Conservation (phyloP, 2,329 filamentous ascomycete species). For the Aspergillus ochraceoroseus region DNA sequence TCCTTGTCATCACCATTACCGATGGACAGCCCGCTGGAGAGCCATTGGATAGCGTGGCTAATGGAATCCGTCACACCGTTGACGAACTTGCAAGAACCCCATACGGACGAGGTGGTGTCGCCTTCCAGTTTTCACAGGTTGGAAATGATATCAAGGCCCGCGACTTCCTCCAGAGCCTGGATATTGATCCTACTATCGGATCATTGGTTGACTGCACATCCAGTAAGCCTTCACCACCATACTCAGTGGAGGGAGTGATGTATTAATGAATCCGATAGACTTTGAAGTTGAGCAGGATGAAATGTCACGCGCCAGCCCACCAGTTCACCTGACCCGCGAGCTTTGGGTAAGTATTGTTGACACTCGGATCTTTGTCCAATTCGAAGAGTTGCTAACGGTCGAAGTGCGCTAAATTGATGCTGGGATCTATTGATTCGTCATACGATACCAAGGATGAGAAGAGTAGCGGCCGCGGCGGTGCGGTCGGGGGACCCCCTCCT, state of each 20-base stretch:
- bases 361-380: too few species aligned
- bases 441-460: conserved; percentile 64
- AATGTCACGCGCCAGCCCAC: conserved; percentile 58
- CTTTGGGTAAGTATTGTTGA: conserved; percentile 55
- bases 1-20: conserved; percentile 62
- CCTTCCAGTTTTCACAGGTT: conserved; percentile 66
- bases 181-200: conserved; percentile 59
- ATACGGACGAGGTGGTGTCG: conserved; percentile 56
- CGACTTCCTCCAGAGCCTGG: conserved; percentile 60
- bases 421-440: conserved; percentile 61
- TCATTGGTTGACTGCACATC: conserved; percentile 63
- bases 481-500: conserved; percentile 14
- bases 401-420: conserved; percentile 59
- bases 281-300: conserved; percentile 64
- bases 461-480: conserved; percentile 35
- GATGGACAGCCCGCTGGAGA: conserved; percentile 64
- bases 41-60: conserved; percentile 52
- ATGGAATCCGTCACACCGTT: conserved; percentile 54
- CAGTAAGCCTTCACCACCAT: conserved; percentile 46
- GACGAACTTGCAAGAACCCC: conserved; percentile 49
- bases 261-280: conserved; percentile 43
- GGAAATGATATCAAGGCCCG: conserved; percentile 62
- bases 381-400: conserved; percentile 15
- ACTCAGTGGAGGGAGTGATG: not conserved
- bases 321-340: conserved; percentile 60